Base-by-base conservation (phyloP, 495 filamentous ascomycete species). In the Talaromyces stipitatus region DNA sequence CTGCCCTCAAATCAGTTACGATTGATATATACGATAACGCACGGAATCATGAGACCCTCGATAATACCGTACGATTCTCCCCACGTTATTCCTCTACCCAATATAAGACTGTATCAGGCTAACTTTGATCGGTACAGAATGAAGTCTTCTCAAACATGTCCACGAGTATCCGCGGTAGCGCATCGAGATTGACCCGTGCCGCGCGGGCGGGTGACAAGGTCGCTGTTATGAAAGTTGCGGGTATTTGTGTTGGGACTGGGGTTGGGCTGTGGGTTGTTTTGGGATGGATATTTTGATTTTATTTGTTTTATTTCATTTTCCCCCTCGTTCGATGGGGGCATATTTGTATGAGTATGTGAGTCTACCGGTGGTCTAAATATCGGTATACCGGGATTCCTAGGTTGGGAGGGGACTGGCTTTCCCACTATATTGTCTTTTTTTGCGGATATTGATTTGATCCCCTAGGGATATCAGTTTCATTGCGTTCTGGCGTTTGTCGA, bases 21-120 rank as follows among this genome's bases (percentile, higher is more conserved):
- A 84, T 97, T 45, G 90, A 97, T 74, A 98, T 98, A 68, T 95
- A 97, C 75, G 91, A 97, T 73, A 88, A 91, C 66, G 94, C 94
- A 36, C 81, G 89, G 36, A 82, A 87, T 64, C 92, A 96, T 65
- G 82, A 86, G 53, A 79, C 94, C 26, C 88, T 98, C 57, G 91
- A 97, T 69, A 80, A 82, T 62, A 90, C 89, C 43, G 91, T 95
- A 82, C 16, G 83, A n/a, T 73, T 52, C 20, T 1, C 24, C 54
- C 23, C 56, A 16, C 20, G 46, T 27, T 55, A 2, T 51, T 52
- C 46, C 32, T 45, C 32, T 24, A 11, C 18, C 23, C 29, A 30
- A 22, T 10, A 20, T 23, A 46, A n/a, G 24, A 26, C 16, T 10
- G n/a, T 50, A 20, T 51, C 33, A 18, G 28, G 30, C n/a, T 24